Base-by-base conservation (phyloP, 192 early-diverging fungal genomes). In the Helicostylum pulchrum region DNA sequence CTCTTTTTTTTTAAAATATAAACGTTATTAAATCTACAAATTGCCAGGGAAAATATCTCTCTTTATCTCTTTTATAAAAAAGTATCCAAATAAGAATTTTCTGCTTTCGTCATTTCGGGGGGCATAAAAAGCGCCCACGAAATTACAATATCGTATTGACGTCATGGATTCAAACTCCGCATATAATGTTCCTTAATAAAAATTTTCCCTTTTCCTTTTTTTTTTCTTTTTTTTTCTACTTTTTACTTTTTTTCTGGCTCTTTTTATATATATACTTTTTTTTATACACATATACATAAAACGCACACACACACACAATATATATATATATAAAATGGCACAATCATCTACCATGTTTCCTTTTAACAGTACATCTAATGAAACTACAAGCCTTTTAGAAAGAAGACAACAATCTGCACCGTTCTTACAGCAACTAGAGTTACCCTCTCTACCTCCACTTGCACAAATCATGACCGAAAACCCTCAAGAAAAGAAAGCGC, bases 371-470 rank as follows among this genome's bases (percentile, higher is more conserved):
- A n/a, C 7, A 31, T 31, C 23, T 3, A 15, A 12, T 17, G 46
- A 48, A 48, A 48, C 46, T 9, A 48, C 46, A 1, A 53, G 50
- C 43, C 51, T 64, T 26, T 53, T 64, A 43, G 52, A 50, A 20
- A 50, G 51, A 43, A 20, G 62, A 42, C 49, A 64, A n/a, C 62
- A 64, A 7, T 26, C 10, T 12, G 19, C 49, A n/a, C 62, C 39
- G 1, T 64, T 39, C 42, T 21, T 64, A 7, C 51, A 64, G 21
- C 39, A 32, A 64, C 36, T 64, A 15, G 39, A 64, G 42, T 34
- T 64, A 45, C 51, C 62, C 36, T 45, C 36, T 45, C 7, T 64
- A 54, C 62, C 62, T 19, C 23, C 52, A 10, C 50, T 64, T 21
- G 53, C 62, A 6, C 49, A 64, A 42, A 14, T 64, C 6, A 26